Base-by-base conservation (phyloP, 176 grass and related monocot genomes). In the Rhipidocladum racemiflorum region DNA sequence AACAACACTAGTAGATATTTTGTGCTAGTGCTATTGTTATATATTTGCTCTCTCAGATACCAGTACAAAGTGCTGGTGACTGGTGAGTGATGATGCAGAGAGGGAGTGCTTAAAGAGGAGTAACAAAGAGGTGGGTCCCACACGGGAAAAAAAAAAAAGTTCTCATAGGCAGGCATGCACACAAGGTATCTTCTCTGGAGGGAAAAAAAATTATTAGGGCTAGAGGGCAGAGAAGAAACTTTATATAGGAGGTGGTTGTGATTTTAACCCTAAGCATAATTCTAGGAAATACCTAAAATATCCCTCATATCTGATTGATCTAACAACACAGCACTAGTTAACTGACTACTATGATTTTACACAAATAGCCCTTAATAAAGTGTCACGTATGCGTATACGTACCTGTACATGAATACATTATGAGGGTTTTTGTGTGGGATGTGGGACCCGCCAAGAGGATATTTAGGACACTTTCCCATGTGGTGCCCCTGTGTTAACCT, bases 21-120 rank as follows among this genome's bases (percentile, higher is more conserved):
- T 69, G 67, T 76, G 82, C 24, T 56, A 50, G 70, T 65, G 78
- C 46, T 48, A 27, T n/a, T 68, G 63, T 48, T 57, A 42, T 60
- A 51, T 65, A 20, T 69, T 64, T 53, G 45, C 63, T 34, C 30
- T 78, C 39, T 70, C 24, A 65, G 30, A 68, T 83, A 78, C 55
- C 81, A 64, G 79, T 87, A 82, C 83, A 78, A 88, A 61, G 82
- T 87, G 81, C 71, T 79, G 27, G 88, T 84, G 60, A 78, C 71
- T 79, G 27, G 88, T 84, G 60, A 78, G 72, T 74, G 72, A 83
- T 89, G 86, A 87, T 92, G 90, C 84, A 80, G 82, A 85, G 76
- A 83, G 67, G 50, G 53, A 54, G 76, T 84, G 67, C 76, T 80
- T 88, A 83, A 89, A 85, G 84, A 83, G 81, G 84, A 83, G 84